A percentile compares a stretch with the other conserved stretches of the same genome.
Evolutionary conservation across 768 basidiomycete genomes (phyloP).

Genomic region (Mycena epipterygia): DNA sequence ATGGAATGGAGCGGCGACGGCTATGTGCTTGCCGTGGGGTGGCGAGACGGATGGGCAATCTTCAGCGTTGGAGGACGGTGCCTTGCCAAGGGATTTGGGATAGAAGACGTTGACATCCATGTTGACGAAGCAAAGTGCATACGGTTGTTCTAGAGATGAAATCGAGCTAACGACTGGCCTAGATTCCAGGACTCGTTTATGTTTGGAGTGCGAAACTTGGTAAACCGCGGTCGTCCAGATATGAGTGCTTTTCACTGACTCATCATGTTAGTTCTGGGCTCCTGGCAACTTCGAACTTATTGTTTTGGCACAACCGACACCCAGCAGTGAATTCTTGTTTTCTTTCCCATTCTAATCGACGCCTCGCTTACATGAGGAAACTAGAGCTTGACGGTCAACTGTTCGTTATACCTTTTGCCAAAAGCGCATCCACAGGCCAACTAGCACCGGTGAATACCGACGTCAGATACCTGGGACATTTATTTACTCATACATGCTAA

Average conservation of each 20-base stretch:
- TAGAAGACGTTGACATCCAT: conserved; percentile 60
- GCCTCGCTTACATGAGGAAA: conserved; percentile 12
- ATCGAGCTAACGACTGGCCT: neutral
- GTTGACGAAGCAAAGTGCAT: conserved; percentile 72
- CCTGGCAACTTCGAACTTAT: conserved; percentile 94
- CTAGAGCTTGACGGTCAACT: conserved; percentile 77
- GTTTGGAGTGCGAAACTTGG: conserved; percentile 82
- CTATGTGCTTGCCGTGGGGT: conserved; percentile 93
- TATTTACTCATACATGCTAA: neutral
- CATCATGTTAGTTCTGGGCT: conserved; percentile 84
- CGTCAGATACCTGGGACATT: neutral
- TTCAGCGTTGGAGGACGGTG: conserved; percentile 93
- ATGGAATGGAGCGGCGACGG: conserved; percentile 97
- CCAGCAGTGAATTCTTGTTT: conserved; percentile 58
- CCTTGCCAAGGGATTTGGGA: conserved; percentile 81
- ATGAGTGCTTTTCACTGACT: conserved; percentile 16
- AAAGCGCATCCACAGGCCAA: conserved; percentile 92
- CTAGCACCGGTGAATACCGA: conserved; percentile 82
- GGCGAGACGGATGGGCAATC: conserved; percentile 91
- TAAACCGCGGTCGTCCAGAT: conserved; percentile 45
- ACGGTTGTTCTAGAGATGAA: no score
- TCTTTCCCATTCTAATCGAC: neutral
- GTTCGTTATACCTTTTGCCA: conserved; percentile 92
- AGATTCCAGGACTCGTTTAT: conserved; percentile 89
- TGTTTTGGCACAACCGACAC: conserved; percentile 70